Evolutionary conservation across 75 land plant genomes (phyloP).

Genomic region (Pinus tabuliformis): DNA sequence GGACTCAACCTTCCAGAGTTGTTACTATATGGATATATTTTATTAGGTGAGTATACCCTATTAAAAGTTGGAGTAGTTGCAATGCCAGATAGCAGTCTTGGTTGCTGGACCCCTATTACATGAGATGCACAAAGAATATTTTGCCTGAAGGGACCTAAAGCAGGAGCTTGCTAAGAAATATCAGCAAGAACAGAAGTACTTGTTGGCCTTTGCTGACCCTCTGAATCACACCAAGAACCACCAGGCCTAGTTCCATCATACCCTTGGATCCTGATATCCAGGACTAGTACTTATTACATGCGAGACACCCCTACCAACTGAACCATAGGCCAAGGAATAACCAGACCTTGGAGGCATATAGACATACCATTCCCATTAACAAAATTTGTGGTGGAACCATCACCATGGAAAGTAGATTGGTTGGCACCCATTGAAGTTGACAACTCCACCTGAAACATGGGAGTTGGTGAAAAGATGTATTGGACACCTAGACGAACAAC

Average conservation of each 20-base stretch:
- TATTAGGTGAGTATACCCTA: conserved; percentile 27
- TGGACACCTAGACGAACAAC: conserved; percentile 40
- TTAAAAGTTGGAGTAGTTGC: conserved; percentile 27
- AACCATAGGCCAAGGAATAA: conserved; percentile 36
- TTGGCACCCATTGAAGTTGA: conserved; percentile 24
- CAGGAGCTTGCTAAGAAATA: conserved; percentile 36
- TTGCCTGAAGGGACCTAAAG: conserved; percentile 35
- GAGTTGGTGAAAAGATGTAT: conserved; percentile 40
- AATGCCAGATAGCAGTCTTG: conserved; percentile 38
- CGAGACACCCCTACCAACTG: conserved; percentile 45
- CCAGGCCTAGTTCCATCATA: conserved; percentile 52
- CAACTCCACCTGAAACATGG: conserved; percentile 38
- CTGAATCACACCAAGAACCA: conserved; percentile 62
- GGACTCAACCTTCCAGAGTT: conserved; percentile 4
- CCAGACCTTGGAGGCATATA: conserved; percentile 33
- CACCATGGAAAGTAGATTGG: conserved; percentile 27
- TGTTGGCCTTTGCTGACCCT: conserved; percentile 40
- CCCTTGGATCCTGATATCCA: conserved; percentile 39
- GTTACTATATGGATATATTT: conserved; percentile 28
- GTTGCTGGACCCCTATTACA: conserved; percentile 45
- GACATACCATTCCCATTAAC: conserved; percentile 14
- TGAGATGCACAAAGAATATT: conserved; percentile 23
- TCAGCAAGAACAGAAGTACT: conserved; percentile 21
- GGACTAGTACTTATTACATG: conserved; percentile 29
- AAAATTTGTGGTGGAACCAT: conserved; percentile 12